Conservation (phyloP, 2,329 filamentous ascomycete species). For the Phaeomoniella chlamydospora region DNA sequence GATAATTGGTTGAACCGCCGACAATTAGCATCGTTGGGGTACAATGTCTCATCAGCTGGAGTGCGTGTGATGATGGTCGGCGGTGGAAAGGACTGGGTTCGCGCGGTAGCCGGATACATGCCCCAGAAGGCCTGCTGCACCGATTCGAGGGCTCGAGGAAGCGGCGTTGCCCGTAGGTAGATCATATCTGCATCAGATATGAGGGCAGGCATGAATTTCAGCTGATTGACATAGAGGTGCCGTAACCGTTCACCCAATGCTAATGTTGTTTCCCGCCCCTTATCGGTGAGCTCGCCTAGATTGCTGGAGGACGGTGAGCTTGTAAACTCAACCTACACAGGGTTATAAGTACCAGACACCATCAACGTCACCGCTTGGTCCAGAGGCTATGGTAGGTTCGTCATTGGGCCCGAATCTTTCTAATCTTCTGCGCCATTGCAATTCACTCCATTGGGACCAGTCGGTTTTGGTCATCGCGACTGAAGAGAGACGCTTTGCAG, state of each 20-base stretch:
- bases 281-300: conserved; percentile 57
- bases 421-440: conserved; percentile 55
- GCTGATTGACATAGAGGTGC: conserved; percentile 58
- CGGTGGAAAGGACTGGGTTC: conserved; percentile 38
- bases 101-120: conserved; percentile 49
- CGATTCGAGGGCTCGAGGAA: conserved; percentile 63
- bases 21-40: conserved; percentile 64
- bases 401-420: conserved; percentile 67
- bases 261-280: conserved; percentile 57
- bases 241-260: conserved; percentile 54
- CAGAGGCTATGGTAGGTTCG: conserved; percentile 54
- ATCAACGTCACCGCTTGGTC: conserved; percentile 57
- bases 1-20: conserved; percentile 56
- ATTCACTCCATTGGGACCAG: conserved; percentile 38
- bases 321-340: neutral
- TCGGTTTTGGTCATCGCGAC: conserved; percentile 41
- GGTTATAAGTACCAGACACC: conserved; percentile 55
- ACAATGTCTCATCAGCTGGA: conserved; percentile 60
- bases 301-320: conserved; percentile 17
- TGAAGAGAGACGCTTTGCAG: conserved; percentile 55
- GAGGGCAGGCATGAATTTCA: conserved; percentile 52
- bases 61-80: conserved; percentile 53
- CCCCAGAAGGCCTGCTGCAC: conserved; percentile 63
- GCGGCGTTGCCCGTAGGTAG: conserved; percentile 60
- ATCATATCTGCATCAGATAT: conserved; percentile 44